Percentiles rank a stretch among this genome's conserved stretches.
phyloP scores from a whole-genome alignment of 352 stramenopile species.

The Thraustochytrium sp. region DNA sequence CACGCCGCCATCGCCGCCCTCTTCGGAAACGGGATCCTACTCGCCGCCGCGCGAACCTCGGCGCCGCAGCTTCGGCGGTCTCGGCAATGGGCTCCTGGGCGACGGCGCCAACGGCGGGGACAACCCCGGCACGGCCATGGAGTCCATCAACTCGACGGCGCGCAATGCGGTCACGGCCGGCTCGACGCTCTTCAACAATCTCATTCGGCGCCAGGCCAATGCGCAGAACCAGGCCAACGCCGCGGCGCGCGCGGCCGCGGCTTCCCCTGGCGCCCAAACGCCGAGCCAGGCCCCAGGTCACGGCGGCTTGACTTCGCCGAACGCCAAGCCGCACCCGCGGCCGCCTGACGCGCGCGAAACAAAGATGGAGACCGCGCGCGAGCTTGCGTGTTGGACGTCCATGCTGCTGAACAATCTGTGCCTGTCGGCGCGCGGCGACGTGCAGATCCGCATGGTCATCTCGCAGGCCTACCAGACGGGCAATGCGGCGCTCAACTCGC shows the following conservation, averaged over 20 bases:
- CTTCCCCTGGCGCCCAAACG: not conserved
- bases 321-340: not conserved
- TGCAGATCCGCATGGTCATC: slow-evolving; percentile 41
- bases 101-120: not conserved
- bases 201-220: not conserved
- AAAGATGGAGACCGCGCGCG: not conserved
- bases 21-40: not conserved
- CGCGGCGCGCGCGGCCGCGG: not conserved
- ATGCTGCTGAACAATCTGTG: slow-evolving; percentile 36
- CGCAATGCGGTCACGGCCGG: slow-evolving; percentile 23
- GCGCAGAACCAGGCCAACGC: not conserved
- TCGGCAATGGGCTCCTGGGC: not conserved
- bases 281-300: not conserved
- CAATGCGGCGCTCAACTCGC: not conserved
- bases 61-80: not conserved
- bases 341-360: not conserved
- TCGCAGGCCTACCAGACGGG: slow-evolving; percentile 22
- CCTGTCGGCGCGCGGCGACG: not conserved
- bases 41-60: not conserved
- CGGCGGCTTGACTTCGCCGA: not conserved
- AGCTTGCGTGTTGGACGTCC: not conserved
- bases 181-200: slow-evolving; percentile 31
- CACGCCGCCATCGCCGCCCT: not conserved
- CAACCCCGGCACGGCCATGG: not conserved
- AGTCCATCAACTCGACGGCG: slow-evolving; percentile 10